Evolutionary conservation across 495 filamentous ascomycete species (phyloP).

Genomic region (Penicillium odoratum): DNA sequence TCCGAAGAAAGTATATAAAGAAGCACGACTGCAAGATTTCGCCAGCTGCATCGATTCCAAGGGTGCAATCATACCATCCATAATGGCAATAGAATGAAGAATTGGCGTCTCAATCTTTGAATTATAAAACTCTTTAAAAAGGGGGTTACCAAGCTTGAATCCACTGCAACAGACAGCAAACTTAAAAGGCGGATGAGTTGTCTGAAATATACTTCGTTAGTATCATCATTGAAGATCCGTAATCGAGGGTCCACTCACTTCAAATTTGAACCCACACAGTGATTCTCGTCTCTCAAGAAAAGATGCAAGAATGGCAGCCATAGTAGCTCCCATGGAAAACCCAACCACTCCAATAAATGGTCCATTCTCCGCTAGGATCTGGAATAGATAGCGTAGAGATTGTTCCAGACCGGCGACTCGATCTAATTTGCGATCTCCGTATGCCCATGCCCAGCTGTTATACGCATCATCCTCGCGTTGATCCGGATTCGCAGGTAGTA

Average conservation of each 20-base stretch:
- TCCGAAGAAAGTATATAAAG: background rate
- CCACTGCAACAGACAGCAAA: background rate
- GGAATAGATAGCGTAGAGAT: background rate
- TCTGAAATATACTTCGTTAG: background rate
- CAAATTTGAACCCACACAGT: background rate
- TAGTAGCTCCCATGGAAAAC: background rate
- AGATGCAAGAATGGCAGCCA: background rate
- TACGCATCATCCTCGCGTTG: background rate
- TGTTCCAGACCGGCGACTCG: background rate
- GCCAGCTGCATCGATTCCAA: background rate
- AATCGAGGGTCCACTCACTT: background rate
- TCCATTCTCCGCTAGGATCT: background rate
- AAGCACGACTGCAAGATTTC: background rate
- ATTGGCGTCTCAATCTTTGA: background rate
- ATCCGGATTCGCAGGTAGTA: background rate
- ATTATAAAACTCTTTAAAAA: background rate
- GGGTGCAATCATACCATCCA: background rate
- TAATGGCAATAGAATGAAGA: background rate
- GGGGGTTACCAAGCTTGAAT: background rate
- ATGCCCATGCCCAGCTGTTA: background rate
- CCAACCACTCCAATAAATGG: conserved; percentile 1
- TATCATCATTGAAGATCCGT: too few species aligned
- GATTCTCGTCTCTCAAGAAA: background rate
- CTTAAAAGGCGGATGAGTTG: background rate
- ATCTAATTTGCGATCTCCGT: background rate